Evolutionary conservation across 768 basidiomycete species (phyloP), one percentile per base, ranked within the genome.

Genomic region (Ramaria sp.): DNA sequence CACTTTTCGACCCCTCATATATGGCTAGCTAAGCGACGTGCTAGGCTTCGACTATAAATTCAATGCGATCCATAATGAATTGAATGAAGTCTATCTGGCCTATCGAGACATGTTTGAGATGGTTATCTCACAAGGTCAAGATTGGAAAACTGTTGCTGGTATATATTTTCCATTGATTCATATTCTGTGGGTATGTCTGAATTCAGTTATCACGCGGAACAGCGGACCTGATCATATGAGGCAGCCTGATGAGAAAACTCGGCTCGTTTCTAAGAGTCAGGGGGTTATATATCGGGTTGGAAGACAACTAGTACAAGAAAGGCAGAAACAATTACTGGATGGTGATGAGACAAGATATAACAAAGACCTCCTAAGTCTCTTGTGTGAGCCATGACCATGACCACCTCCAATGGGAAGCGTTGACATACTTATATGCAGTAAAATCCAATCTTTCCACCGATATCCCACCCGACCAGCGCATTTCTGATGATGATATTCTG

Each of bases 401-500:
- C 58, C 31, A 27, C 31, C 33, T 51, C 4, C 22, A 45, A 10
- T 30, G 24, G 51, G 15, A 10, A 19, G 24, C 10, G 17, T 33
- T 48, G n/a, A 13, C 20, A 17, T 51, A 1, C 37, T 24, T 15
- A 7, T 43, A 11, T 50, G 17, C 59, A 95, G 93, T 95, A 52
- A 88, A 86, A 69, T 87, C 91, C 2, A 95, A 94, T 67, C 64
- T 81, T 58, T 81, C 88, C 1, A 78, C 73, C 0, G 87, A 91
- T 59, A 71, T 89, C 15, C 75, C 82, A 33, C 72, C 73, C 0
- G 82, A 86, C 50, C 81, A 86, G 60, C 79, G 84, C 37, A 83
- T 95, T 61, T 86, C 91, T 0, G 93, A 96, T 64, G 82, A 86
- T 31, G 93, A 95, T 63, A 84, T 94, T 51, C 74, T 92, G 11